Evolutionary conservation across 1,139 yeast genomes (phyloP), one percentile per base, ranked within the genome.

Genomic region (Geotrichum macrosporum): DNA sequence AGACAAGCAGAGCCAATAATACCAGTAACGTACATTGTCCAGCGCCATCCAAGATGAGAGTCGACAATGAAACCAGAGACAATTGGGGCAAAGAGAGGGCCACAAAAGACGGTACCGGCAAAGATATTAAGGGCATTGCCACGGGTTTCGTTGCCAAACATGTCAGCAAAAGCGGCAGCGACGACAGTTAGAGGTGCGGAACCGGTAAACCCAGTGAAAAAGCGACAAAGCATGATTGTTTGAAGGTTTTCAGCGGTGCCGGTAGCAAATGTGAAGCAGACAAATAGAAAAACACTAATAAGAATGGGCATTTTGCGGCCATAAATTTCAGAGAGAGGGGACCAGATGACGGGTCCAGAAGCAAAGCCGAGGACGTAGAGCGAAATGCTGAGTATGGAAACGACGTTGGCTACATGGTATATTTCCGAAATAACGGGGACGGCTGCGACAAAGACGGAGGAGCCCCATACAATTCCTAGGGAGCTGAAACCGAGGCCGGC

Each of bases 101-200:
- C 92, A 41, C 77, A 75, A 57, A 84, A 82, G 31, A 84, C 83
- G 50, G 78, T 77, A 63, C 80, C 69, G 1, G 84, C 70, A 59
- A 84, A 84, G 20, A 80, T 53, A n/a, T 78, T 72, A 57, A 84
- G 69, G 8, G 88, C 87, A 31, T 73, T 75, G 55, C 95, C 95
- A 63, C 95, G 75, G 12, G 71, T 57, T 22, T 63, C 63, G 50
- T 80, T 76, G 52, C 74, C 74, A 60, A 77, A 84, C 70, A 84
- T 71, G 61, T 86, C 95, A 3, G 92, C 81, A 71, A 84, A 80
- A 0, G 84, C 76, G 26, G 94, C 94, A 20, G 94, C 94, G 6
- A 84, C 88, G 33, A 84, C 85, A 16, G 84, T 92, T 60, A 86
- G 64, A 0, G 94, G 84, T 6, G 92, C 85, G 15, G 92, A 85